Evolutionary conservation across 2,329 filamentous ascomycete species (phyloP).

Genomic region (Fusarium sp.): DNA sequence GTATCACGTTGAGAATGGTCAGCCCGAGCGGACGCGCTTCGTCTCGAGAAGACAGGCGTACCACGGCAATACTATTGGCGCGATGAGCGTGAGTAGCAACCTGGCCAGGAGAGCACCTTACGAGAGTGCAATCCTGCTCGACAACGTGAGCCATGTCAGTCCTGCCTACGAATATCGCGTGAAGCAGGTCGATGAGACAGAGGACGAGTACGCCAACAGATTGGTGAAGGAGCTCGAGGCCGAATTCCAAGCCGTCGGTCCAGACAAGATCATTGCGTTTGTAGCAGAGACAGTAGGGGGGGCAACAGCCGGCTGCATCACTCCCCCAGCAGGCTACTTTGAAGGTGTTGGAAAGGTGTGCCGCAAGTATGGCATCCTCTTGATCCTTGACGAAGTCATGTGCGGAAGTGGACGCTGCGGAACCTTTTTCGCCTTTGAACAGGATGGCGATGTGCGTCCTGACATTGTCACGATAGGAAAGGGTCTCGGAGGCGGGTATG

Average conservation of each 20-base stretch:
- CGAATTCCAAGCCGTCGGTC: constrained; percentile 71
- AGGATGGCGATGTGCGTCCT: constrained; percentile 62
- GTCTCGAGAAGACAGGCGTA: constrained; percentile 56
- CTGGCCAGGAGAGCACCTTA: constrained; percentile 67
- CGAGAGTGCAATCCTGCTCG: constrained; percentile 49
- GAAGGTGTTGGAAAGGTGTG: constrained; percentile 73
- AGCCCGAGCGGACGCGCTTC: constrained; percentile 50
- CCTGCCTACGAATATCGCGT: constrained; percentile 73
- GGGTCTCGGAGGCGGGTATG: constrained; percentile 70
- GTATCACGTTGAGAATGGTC: constrained; percentile 55
- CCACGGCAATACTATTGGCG: constrained; percentile 66
- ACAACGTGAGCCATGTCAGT: constrained; percentile 67
- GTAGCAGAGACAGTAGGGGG: constrained; percentile 78
- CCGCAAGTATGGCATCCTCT: constrained; percentile 73
- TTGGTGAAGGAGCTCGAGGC: constrained; percentile 71
- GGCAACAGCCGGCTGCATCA: constrained; percentile 72
- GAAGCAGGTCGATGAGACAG: constrained; percentile 59
- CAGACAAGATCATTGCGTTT: constrained; percentile 74
- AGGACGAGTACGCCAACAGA: constrained; percentile 66
- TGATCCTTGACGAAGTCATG: constrained; percentile 86
- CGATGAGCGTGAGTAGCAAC: constrained; percentile 72
- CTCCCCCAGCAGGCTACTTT: constrained; percentile 73
- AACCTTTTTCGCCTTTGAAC: constrained; percentile 68
- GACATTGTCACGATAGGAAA: constrained; percentile 75
- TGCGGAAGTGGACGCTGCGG: constrained; percentile 70